Conservation (phyloP, 768 basidiomycete species). For the Lactarius sp. region DNA sequence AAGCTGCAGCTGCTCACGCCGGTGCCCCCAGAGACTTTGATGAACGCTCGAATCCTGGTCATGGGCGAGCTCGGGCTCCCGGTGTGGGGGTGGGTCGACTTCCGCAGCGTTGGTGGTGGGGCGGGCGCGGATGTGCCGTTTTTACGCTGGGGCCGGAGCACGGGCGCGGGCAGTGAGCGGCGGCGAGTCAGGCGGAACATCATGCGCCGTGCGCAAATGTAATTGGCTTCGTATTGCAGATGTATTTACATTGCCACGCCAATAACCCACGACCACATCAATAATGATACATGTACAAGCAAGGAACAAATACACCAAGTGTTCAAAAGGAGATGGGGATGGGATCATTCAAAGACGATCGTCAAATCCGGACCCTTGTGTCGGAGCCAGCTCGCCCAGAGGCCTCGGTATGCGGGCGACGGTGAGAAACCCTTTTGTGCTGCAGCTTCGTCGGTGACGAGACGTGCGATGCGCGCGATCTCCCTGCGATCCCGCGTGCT, state of each 20-base stretch:
- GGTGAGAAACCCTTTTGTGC: constrained; percentile 28
- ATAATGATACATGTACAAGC: constrained; percentile 14
- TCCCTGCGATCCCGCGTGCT: constrained; percentile 38
- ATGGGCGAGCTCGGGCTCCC: constrained; percentile 90
- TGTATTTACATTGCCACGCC: neutral
- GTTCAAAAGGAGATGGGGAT: neutral
- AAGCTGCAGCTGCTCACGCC: constrained; percentile 80
- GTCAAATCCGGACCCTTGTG: constrained; percentile 35
- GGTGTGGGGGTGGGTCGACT: constrained; percentile 83
- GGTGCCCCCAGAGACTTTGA: constrained; percentile 47
- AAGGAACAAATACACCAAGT: neutral
- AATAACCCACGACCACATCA: neutral
- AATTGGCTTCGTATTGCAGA: constrained; percentile 13
- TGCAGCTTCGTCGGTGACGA: constrained; percentile 37
- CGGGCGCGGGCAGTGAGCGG: constrained; percentile 67
- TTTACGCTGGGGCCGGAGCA: constrained; percentile 69
- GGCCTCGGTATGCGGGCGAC: constrained; percentile 32
- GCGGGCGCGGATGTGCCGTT: constrained; percentile 62
- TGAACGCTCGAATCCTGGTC: constrained; percentile 48
- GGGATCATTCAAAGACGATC: constrained; percentile 34
- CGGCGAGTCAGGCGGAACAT: constrained; percentile 77
- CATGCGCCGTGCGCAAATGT: constrained; percentile 78
- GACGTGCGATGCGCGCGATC: constrained; percentile 39
- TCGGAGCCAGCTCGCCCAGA: constrained; percentile 40
- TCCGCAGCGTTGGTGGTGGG: constrained; percentile 41